Evolutionary conservation across 75 land plant genomes (phyloP).

Genomic region (Azolla pinnata): DNA sequence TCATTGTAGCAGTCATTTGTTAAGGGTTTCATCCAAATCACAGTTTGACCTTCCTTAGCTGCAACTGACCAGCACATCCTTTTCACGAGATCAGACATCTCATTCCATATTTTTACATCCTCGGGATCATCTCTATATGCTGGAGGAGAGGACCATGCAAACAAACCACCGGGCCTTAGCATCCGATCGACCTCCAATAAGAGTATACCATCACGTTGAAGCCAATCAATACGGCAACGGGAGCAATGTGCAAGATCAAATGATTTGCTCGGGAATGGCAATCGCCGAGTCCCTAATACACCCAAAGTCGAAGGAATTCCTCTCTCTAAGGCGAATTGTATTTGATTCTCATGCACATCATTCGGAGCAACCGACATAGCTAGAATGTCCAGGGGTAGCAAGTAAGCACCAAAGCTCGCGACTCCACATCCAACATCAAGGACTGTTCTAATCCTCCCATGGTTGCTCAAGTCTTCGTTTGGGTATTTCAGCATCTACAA

Average conservation of each 20-base stretch:
- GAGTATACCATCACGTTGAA: slow-evolving; percentile 77
- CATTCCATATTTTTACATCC: slow-evolving; percentile 59
- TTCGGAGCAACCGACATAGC: slow-evolving; percentile 86
- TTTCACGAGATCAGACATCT: slow-evolving; percentile 55
- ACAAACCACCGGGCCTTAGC: slow-evolving; percentile 83
- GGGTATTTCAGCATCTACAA: slow-evolving; percentile 60
- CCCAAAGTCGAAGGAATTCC: slow-evolving; percentile 86
- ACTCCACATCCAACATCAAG: slow-evolving; percentile 88
- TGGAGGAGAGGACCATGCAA: slow-evolving; percentile 89
- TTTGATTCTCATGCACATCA: slow-evolving; percentile 83
- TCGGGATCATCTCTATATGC: slow-evolving; percentile 77
- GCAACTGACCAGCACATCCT: slow-evolving; percentile 88
- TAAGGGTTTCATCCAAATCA: slow-evolving; percentile 66
- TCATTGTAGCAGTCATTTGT: slow-evolving; percentile 67
- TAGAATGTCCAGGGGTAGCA: slow-evolving; percentile 55
- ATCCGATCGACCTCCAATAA: slow-evolving; percentile 75
- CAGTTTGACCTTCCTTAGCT: slow-evolving; percentile 64
- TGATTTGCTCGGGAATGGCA: slow-evolving; percentile 81
- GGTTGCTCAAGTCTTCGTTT: slow-evolving; percentile 47
- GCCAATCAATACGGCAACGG: slow-evolving; percentile 91
- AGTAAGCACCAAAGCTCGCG: slow-evolving; percentile 86
- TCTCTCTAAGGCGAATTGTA: slow-evolving; percentile 78
- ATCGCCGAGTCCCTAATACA: slow-evolving; percentile 74
- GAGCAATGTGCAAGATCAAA: slow-evolving; percentile 86
- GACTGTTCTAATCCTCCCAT: slow-evolving; percentile 62